A percentile compares a stretch with the other conserved stretches of the same genome.
These are phyloP conservation scores for Lasiosphaeria miniovina DNA, from an alignment of 495 filamentous ascomycete genomes.

Conservation along the genomic window DNA sequence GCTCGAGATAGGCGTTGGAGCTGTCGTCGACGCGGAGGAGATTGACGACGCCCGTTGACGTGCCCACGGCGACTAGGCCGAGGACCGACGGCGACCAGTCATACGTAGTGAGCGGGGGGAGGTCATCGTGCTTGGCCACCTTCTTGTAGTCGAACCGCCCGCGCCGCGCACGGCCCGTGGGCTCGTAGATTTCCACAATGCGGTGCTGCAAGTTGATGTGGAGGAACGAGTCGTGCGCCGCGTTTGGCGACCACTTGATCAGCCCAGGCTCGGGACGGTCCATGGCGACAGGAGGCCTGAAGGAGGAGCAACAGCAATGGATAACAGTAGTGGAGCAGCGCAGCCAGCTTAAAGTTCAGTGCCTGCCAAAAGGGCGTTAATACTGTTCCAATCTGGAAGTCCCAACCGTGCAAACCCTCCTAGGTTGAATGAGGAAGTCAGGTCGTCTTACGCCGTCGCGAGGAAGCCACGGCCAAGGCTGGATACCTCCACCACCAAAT, in stretches of 20 bases:
- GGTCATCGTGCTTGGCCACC: conserved; percentile 68
- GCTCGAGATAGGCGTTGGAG: conserved; percentile 61
- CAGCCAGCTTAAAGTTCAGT: no score
- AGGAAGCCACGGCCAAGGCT: neutral
- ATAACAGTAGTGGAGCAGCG: neutral
- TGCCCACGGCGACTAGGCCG: conserved; percentile 79
- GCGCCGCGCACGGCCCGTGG: conserved; percentile 55
- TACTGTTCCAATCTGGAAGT: no score
- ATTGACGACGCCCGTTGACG: conserved; percentile 77
- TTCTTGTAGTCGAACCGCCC: conserved; percentile 63
- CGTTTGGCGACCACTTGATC: conserved; percentile 87
- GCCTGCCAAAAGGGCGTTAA: no score
- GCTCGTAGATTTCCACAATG: conserved; percentile 73
- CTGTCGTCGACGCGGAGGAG: conserved; percentile 71
- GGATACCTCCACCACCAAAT: neutral
- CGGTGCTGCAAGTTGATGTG: conserved; percentile 80
- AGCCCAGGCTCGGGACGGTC: conserved; percentile 53
- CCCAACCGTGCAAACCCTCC: no score
- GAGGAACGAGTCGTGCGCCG: conserved; percentile 64
- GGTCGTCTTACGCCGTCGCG: no score
- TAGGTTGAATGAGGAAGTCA: no score
- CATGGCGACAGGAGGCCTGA: conserved; percentile 10
- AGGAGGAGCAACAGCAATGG: no score
- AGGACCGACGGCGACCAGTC: conserved; percentile 80
- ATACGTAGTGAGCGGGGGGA: conserved; percentile 85